These are phyloP conservation scores for Boechera divaricarpa DNA, from an alignment of 345 rosid species.

Conservation along the genomic window DNA sequence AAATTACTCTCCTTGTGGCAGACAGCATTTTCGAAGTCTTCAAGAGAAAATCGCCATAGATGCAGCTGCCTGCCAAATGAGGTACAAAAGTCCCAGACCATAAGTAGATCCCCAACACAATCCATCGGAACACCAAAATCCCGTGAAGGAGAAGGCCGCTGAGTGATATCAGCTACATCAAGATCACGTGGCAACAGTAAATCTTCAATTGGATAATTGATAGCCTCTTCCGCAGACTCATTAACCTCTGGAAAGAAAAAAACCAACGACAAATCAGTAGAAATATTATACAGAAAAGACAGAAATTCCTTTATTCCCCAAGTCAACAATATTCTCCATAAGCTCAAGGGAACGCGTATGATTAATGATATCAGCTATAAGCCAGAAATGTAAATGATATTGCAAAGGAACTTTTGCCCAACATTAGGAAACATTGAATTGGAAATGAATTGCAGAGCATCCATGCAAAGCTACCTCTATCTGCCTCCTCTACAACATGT, in stretches of 20 bases:
- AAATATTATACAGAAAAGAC: slow-evolving; percentile 10
- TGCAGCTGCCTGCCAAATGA: slow-evolving; percentile 75
- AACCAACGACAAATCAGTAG: slow-evolving; percentile 22
- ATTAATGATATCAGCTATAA: slow-evolving; percentile 19
- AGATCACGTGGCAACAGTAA: slow-evolving; percentile 69
- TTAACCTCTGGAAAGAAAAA: slow-evolving; percentile 56
- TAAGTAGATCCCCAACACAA: slow-evolving; percentile 84
- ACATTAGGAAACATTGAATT: not conserved
- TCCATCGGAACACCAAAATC: slow-evolving; percentile 79
- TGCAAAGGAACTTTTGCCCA: slow-evolving; percentile 15
- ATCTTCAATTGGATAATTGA: slow-evolving; percentile 93
- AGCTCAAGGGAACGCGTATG: slow-evolving; percentile 14
- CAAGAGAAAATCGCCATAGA: slow-evolving; percentile 80
- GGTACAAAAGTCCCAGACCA: slow-evolving; percentile 97
- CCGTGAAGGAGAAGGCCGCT: slow-evolving; percentile 76
- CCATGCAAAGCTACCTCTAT: slow-evolving; percentile 39
- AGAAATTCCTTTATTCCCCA: slow-evolving; percentile 3
- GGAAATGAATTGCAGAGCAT: slow-evolving; percentile 29
- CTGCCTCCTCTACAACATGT: slow-evolving; percentile 45
- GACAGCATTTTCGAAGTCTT: slow-evolving; percentile 92
- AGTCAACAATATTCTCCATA: slow-evolving; percentile 17
- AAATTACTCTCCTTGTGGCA: slow-evolving; percentile 88
- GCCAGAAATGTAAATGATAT: slow-evolving; percentile 10
- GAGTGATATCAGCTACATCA: slow-evolving; percentile 72
- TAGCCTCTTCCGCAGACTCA: slow-evolving; percentile 49